Evolutionary conservation across 2,329 filamentous ascomycete genomes (phyloP).

Genomic region (Cladosporium colombiae): DNA sequence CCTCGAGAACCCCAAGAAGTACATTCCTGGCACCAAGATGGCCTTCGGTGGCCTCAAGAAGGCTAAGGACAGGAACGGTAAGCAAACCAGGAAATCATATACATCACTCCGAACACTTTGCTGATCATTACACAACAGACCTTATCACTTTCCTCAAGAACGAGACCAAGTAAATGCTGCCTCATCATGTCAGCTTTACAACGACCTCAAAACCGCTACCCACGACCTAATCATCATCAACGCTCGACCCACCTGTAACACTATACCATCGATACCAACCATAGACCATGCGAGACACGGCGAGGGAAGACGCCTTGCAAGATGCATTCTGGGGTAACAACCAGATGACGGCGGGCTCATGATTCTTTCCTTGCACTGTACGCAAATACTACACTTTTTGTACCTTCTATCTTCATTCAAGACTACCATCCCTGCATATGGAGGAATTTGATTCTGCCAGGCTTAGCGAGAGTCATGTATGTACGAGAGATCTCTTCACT

Average conservation of each 20-base stretch:
- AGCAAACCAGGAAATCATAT: background rate
- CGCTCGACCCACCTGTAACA: constrained; percentile 15
- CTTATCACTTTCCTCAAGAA: constrained; percentile 84
- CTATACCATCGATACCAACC: constrained; percentile 19
- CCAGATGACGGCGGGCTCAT: background rate
- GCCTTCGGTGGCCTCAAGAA: constrained; percentile 99
- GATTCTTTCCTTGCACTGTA: constrained; percentile 9
- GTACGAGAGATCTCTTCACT: constrained; percentile 10
- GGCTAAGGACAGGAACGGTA: constrained; percentile 66
- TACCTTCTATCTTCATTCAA: constrained; percentile 13
- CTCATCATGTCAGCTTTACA: constrained; percentile 10
- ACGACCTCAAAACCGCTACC: background rate
- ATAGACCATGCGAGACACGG: constrained; percentile 19
- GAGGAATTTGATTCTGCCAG: constrained; percentile 1
- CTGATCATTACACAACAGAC: constrained; percentile 74
- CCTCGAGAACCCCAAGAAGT: constrained; percentile 99
- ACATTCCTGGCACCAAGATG: constrained; percentile 99
- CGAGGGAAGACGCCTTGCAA: constrained; percentile 13
- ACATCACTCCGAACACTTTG: background rate
- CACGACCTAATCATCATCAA: constrained; percentile 3
- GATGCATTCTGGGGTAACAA: constrained; percentile 18
- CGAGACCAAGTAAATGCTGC: constrained; percentile 62
- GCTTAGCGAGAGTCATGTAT: constrained; percentile 4
- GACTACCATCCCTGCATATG: constrained; percentile 5
- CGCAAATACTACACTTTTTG: constrained; percentile 14